Conservation (phyloP, 2,329 filamentous ascomycete species). For the Epichloe sylvatica region DNA sequence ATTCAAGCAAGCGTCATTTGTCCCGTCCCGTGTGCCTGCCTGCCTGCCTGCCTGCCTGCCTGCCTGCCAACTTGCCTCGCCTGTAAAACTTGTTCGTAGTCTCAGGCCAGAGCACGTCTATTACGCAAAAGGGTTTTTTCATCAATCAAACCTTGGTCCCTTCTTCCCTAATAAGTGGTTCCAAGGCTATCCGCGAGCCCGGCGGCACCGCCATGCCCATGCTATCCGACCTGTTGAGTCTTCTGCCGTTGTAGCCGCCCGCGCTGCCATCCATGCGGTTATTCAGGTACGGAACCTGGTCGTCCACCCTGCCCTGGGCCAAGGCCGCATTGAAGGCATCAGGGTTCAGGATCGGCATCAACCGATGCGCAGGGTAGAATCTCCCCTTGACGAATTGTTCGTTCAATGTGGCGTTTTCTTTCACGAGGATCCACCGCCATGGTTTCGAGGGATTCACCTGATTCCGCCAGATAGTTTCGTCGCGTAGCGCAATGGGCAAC, state of each 20-base stretch:
- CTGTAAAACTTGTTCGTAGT: too few species aligned
- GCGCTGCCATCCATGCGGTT: constrained; percentile 32
- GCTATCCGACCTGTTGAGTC: constrained; percentile 27
- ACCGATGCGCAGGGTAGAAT: constrained; percentile 42
- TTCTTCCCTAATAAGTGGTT: constrained; percentile 24
- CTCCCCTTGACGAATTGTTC: constrained; percentile 35
- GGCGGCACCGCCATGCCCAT: constrained; percentile 28
- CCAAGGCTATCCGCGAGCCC: constrained; percentile 20
- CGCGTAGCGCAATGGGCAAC: constrained; percentile 27
- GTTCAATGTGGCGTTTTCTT: constrained; percentile 32
- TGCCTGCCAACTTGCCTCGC: too few species aligned
- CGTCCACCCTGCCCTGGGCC: constrained; percentile 25
- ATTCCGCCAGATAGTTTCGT: constrained; percentile 27
- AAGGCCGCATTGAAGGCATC: constrained; percentile 24
- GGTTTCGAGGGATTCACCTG: constrained; percentile 19
- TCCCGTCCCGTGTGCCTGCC: too few species aligned
- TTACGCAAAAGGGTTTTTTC: neutral
- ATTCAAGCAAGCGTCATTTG: too few species aligned
- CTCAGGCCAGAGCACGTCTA: neutral
- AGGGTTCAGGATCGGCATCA: constrained; percentile 36
- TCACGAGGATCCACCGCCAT: constrained; percentile 27
- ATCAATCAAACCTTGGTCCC: neutral
- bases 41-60: too few species aligned
- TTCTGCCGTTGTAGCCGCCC: constrained; percentile 27
- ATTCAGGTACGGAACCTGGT: constrained; percentile 37